These are phyloP conservation scores for Agaricus blazei DNA, from an alignment of 768 basidiomycete species.

Conservation along the genomic window DNA sequence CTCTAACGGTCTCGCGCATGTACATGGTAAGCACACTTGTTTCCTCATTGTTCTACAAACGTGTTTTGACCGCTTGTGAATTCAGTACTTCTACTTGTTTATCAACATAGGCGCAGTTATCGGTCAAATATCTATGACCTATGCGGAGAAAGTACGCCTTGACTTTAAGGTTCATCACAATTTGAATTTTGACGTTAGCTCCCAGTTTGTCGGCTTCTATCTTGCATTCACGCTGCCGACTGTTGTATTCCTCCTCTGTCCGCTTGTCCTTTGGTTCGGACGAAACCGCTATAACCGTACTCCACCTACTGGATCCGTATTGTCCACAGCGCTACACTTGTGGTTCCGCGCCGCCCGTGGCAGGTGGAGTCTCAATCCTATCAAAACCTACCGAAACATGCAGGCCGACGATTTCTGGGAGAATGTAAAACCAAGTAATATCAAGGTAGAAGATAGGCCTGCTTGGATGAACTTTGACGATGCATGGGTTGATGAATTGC, in stretches of 20 bases:
- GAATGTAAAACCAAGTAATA: conserved; percentile 57
- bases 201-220: conserved; percentile 59
- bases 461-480: conserved; percentile 78
- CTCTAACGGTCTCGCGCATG: conserved; percentile 59
- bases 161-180: conserved; percentile 8
- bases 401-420: conserved; percentile 70
- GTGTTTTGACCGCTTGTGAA: neutral
- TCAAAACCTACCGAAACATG: conserved; percentile 41
- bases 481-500: conserved; percentile 72
- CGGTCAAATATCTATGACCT: conserved; percentile 63
- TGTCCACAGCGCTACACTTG: conserved; percentile 45
- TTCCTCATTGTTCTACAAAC: neutral
- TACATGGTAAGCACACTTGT: conserved; percentile 53
- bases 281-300: conserved; percentile 48
- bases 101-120: conserved; percentile 70
- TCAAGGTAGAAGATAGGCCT: conserved; percentile 38
- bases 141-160: conserved; percentile 48
- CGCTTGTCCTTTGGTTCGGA: conserved; percentile 52
- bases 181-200: conserved; percentile 36
- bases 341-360: conserved; percentile 36
- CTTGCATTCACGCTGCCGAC: conserved; percentile 62
- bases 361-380: conserved; percentile 53
- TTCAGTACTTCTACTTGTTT: conserved; percentile 50
- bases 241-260: conserved; percentile 52
- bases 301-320: conserved; percentile 60